Percentiles rank a stretch among this genome's conserved stretches.
Evolutionary conservation across 2,329 filamentous ascomycete species (phyloP).

Genomic region (Hortaea werneckii): DNA sequence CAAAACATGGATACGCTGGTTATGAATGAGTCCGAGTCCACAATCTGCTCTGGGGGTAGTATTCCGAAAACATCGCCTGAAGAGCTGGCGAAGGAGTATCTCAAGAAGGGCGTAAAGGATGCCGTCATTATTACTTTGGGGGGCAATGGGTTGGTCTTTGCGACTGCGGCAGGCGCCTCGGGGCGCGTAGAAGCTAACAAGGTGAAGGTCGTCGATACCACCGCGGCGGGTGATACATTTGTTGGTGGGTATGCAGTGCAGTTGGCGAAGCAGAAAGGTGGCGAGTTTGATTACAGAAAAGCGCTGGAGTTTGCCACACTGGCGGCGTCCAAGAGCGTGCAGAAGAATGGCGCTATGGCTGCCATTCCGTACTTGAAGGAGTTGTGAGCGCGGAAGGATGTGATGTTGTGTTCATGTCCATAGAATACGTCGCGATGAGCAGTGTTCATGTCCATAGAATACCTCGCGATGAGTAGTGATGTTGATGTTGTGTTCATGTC

Average conservation of each 20-base stretch:
- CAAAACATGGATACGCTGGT: constrained; percentile 64
- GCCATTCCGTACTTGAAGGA: constrained; percentile 58
- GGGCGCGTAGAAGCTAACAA: constrained; percentile 45
- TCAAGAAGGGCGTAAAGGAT: constrained; percentile 59
- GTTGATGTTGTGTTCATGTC: no score
- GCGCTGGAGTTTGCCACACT: constrained; percentile 52
- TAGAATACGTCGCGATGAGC: no score
- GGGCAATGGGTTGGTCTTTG: constrained; percentile 29
- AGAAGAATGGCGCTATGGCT: constrained; percentile 54
- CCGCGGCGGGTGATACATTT: constrained; percentile 89
- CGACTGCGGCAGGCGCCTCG: constrained; percentile 11
- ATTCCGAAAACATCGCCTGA: constrained; percentile 19
- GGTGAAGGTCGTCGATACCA: constrained; percentile 80
- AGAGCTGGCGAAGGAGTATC: constrained; percentile 44
- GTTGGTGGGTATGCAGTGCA: constrained; percentile 77
- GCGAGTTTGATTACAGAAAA: constrained; percentile 41
- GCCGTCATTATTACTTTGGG: constrained; percentile 81
- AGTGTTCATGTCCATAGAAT: no score
- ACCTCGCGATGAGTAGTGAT: no score
- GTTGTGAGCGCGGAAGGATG: constrained; percentile 15
- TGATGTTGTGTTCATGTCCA: no score
- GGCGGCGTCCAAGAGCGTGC: constrained; percentile 56
- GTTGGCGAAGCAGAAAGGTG: constrained; percentile 45
- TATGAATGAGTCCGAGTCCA: constrained; percentile 84
- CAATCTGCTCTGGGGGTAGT: constrained; percentile 51